Evolutionary conservation across 176 grass and related monocot species (phyloP).

Genomic region (Ensete ventricosum): DNA sequence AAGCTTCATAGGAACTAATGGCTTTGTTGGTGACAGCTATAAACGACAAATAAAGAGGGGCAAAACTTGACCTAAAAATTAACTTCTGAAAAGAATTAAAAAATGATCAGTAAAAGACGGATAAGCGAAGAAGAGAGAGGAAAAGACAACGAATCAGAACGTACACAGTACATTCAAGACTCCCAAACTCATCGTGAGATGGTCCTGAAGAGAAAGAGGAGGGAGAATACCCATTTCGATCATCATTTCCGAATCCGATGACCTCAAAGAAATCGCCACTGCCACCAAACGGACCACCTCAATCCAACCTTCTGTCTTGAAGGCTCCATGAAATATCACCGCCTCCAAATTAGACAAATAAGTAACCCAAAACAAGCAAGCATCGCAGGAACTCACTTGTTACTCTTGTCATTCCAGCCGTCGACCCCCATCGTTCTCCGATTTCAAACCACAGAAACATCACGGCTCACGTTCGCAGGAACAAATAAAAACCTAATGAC

Average conservation of each 20-base stretch:
- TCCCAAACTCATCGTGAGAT: background rate
- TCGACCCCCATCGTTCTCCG: conserved; percentile 37
- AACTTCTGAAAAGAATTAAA: too few relatives aligned
- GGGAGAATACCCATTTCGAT: too few relatives aligned
- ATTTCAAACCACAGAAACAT: background rate
- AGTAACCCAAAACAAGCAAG: too few relatives aligned
- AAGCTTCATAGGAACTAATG: background rate
- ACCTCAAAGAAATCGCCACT: conserved; percentile 1
- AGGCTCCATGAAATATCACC: background rate
- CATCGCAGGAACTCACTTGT: conserved; percentile 29
- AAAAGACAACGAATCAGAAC: too few relatives aligned
- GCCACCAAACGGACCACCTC: background rate
- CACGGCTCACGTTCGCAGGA: background rate
- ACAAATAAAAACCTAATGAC: background rate
- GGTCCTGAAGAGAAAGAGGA: background rate
- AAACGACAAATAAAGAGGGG: background rate
- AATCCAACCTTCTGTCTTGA: conserved; percentile 1
- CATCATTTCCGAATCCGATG: too few relatives aligned
- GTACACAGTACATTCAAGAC: too few relatives aligned
- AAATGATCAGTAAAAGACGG: background rate
- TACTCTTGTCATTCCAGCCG: conserved; percentile 29
- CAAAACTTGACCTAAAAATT: background rate
- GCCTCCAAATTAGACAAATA: background rate
- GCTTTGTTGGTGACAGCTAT: background rate
- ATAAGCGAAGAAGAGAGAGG: too few relatives aligned